phyloP scores from a whole-genome alignment of 768 basidiomycete genomes.

The Collybiopsis confluens region DNA sequence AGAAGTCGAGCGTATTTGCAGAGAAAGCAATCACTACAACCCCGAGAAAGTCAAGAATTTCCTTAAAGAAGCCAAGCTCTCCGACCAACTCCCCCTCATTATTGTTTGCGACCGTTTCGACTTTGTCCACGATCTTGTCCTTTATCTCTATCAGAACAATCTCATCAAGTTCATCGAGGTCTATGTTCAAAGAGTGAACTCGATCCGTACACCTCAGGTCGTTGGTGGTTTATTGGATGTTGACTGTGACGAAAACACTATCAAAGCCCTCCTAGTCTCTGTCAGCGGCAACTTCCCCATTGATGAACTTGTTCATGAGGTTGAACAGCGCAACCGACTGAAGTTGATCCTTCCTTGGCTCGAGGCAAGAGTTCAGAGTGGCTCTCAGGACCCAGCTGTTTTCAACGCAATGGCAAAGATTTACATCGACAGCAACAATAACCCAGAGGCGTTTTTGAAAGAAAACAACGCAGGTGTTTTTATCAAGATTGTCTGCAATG shows the following conservation, averaged over 20 bases:
- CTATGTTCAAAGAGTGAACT: conserved; percentile 99
- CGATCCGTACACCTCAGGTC: conserved; percentile 94
- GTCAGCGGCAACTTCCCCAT: conserved; percentile 98
- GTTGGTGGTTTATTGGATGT: conserved; percentile 95
- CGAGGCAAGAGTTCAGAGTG: conserved; percentile 88
- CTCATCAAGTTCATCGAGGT: conserved; percentile 97
- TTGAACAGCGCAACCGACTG: conserved; percentile 91
- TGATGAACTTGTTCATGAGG: conserved; percentile 95
- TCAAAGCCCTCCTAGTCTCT: conserved; percentile 90
- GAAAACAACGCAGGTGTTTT: conserved; percentile 83
- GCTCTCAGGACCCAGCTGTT: conserved; percentile 88
- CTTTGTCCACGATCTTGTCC: conserved; percentile 97
- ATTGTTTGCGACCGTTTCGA: conserved; percentile 99
- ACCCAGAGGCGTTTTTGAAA: conserved; percentile 96
- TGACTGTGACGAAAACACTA: conserved; percentile 93
- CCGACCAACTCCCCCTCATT: conserved; percentile 96
- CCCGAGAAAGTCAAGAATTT: conserved; percentile 99
- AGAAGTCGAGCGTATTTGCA: conserved; percentile 97
- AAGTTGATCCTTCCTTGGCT: conserved; percentile 98
- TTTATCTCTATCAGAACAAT: conserved; percentile 97
- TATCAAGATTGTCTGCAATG: background rate
- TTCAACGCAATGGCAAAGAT: conserved; percentile 99
- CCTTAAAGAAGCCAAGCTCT: conserved; percentile 96
- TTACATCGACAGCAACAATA: conserved; percentile 97
- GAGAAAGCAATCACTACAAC: conserved; percentile 96